Evolutionary conservation across 495 filamentous ascomycete genomes (phyloP).

Genomic region (Penicillium antarcticum): DNA sequence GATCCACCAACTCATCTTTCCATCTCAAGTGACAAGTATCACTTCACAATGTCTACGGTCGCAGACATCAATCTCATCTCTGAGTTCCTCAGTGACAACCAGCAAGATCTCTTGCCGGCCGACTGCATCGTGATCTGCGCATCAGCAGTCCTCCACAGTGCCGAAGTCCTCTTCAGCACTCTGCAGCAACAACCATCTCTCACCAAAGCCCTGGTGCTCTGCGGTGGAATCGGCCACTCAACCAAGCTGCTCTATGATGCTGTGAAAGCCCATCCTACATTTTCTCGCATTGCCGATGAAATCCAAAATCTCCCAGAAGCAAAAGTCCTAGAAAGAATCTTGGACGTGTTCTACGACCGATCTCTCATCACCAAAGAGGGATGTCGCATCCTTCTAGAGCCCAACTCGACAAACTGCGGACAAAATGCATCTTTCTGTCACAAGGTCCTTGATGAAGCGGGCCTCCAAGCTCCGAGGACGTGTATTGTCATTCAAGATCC

Average conservation of each 20-base stretch:
- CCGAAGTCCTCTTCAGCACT: conserved; percentile 16
- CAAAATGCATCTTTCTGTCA: conserved; percentile 27
- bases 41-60: not conserved
- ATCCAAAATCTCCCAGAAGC: conserved; percentile 29
- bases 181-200: conserved; percentile 14
- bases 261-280: conserved; percentile 21
- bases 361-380: conserved; percentile 9
- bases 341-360: conserved; percentile 22
- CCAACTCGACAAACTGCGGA: conserved; percentile 36
- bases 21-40: too few species aligned
- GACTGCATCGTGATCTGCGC: conserved; percentile 32
- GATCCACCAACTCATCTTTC: too few species aligned
- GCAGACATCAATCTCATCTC: conserved; percentile 23
- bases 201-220: conserved; percentile 30
- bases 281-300: conserved; percentile 10
- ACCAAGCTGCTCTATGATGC: conserved; percentile 32
- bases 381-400: conserved; percentile 30
- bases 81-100: conserved; percentile 21
- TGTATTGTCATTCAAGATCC: conserved; percentile 36
- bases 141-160: conserved; percentile 20
- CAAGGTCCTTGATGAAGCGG: conserved; percentile 22
- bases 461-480: conserved; percentile 7
- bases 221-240: conserved; percentile 38
- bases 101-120: conserved; percentile 9
- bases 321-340: conserved; percentile 25